These are phyloP conservation scores for Mucor indicus DNA, from an alignment of 371 early-diverging fungal species.

Conservation along the genomic window DNA sequence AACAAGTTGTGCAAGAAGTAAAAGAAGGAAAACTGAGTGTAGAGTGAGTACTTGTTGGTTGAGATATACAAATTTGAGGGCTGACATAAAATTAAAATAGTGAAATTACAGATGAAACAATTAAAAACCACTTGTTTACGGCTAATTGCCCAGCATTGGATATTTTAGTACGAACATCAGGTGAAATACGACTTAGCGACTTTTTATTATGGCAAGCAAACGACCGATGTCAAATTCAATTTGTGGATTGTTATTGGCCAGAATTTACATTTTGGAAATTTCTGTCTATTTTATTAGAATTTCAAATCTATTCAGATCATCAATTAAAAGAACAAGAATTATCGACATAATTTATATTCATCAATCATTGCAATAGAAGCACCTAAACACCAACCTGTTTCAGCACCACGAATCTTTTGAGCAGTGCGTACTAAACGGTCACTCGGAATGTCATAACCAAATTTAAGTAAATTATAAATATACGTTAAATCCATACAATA, in stretches of 20 bases:
- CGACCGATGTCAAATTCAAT: conserved; percentile 75
- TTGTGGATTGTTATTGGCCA: conserved; percentile 91
- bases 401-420: conserved; percentile 86
- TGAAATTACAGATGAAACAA: conserved; percentile 60
- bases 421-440: conserved; percentile 68
- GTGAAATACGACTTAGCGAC: conserved; percentile 96
- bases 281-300: conserved; percentile 78
- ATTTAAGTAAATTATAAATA: conserved; percentile 69
- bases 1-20: conserved; percentile 48
- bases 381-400: conserved; percentile 94
- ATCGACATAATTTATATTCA: conserved; percentile 18
- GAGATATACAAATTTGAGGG: neutral
- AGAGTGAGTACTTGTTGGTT: conserved; percentile 35
- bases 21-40: conserved; percentile 48
- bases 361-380: conserved; percentile 77
- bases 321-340: conserved; percentile 7
- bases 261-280: conserved; percentile 90
- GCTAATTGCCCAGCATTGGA: conserved; percentile 80
- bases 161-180: conserved; percentile 95
- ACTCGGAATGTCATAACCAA: conserved; percentile 75
- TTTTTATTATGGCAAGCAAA: conserved; percentile 95
- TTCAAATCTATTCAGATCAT: conserved; percentile 60
- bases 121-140: conserved; percentile 71
- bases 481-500: conserved; percentile 83
- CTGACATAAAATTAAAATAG: conserved; percentile 18